Conservation (phyloP, 2,329 filamentous ascomycete genomes). For the Pseudocercospora eumusae region DNA sequence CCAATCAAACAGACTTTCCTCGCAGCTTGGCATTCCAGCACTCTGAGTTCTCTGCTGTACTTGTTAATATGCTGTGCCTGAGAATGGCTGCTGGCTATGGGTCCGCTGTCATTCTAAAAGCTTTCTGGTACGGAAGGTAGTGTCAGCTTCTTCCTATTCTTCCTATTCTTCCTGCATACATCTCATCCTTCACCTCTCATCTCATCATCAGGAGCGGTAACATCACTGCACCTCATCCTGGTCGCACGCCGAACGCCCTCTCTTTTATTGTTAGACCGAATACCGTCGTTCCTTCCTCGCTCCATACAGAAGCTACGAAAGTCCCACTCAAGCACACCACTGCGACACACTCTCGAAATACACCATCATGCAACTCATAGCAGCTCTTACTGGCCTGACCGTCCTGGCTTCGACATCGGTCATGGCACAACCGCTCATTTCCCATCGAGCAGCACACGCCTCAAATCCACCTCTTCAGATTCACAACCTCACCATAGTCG, state of each 20-base stretch:
- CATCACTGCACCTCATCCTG: not conserved
- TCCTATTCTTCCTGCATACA: not conserved
- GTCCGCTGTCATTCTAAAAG: not conserved
- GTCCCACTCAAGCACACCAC: not conserved
- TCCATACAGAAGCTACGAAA: conserved; percentile 3
- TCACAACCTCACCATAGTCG: conserved; percentile 25
- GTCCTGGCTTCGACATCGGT: conserved; percentile 12
- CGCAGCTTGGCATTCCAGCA: not conserved
- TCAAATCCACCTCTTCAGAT: conserved; percentile 26
- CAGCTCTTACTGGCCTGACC: conserved; percentile 5
- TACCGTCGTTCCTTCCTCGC: not conserved
- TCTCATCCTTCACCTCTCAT: not conserved
- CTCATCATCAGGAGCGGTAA: not conserved
- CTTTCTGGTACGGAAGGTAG: not conserved
- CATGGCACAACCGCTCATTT: conserved; percentile 8
- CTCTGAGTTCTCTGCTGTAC: not conserved
- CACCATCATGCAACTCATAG: conserved; percentile 15
- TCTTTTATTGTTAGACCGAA: not conserved
- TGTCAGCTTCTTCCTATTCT: not conserved
- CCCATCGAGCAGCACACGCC: conserved; percentile 15
- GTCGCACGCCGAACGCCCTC: not conserved
- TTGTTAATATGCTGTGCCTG: not conserved
- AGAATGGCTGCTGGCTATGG: not conserved
- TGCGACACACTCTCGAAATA: not conserved
- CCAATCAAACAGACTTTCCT: not conserved